Evolutionary conservation across 106 monocot genomes (phyloP).

Genomic region (Acorus gramineus): DNA sequence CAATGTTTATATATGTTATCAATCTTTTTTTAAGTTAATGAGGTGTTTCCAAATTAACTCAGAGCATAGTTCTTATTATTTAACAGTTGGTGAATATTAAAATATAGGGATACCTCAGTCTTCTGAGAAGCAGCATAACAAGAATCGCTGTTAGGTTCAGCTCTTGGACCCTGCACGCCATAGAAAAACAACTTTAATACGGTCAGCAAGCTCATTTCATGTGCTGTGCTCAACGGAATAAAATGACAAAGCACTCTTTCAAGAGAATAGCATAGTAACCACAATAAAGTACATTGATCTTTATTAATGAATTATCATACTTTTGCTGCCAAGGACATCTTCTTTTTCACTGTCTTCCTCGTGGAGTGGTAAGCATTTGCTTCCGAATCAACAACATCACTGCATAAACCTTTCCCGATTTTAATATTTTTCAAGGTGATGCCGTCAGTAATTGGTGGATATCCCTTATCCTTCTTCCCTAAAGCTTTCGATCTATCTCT

Average conservation of each 20-base stretch:
- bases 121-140: conserved; percentile 21
- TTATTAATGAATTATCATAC: conserved; percentile 19
- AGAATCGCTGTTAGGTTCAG: conserved; percentile 24
- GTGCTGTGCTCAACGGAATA: too few species aligned
- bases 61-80: too few species aligned
- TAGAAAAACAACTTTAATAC: conserved; percentile 1
- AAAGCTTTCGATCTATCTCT: conserved; percentile 36
- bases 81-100: background rate
- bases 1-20: too few species aligned
- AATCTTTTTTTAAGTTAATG: too few species aligned
- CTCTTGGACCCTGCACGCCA: conserved; percentile 33
- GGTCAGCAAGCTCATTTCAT: too few species aligned
- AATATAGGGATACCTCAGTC: conserved; percentile 37
- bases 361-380: conserved; percentile 9
- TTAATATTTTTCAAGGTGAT: conserved; percentile 41
- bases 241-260: background rate
- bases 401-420: conserved; percentile 20
- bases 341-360: conserved; percentile 40
- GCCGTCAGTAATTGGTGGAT: conserved; percentile 5
- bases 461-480: conserved; percentile 35
- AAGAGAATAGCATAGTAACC: background rate
- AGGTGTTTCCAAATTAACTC: too few species aligned
- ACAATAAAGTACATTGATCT: background rate
- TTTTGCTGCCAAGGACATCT: conserved; percentile 34
- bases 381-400: conserved; percentile 9